Evolutionary conservation across 1,284 basidiomycete species (phyloP).

Genomic region (Tylopilus sp.): DNA sequence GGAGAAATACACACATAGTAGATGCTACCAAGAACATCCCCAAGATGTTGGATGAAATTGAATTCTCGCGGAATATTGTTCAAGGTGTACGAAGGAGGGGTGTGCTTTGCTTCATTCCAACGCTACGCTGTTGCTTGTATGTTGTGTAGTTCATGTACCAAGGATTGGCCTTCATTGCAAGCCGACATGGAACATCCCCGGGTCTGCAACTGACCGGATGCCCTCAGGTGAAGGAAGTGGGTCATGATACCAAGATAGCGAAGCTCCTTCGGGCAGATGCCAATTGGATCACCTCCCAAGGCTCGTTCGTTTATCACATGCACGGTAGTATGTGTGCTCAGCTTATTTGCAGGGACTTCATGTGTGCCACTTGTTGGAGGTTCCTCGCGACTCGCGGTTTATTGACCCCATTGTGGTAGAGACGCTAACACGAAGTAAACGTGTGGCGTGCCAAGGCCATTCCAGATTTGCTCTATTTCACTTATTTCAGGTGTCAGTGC

Average conservation of each 20-base stretch:
- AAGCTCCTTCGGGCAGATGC: constrained; percentile 80
- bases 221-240: constrained; percentile 79
- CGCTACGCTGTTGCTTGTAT: constrained; percentile 7
- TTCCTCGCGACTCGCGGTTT: background rate
- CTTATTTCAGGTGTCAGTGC: constrained; percentile 80
- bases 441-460: constrained; percentile 82
- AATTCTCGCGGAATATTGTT: constrained; percentile 88
- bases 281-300: constrained; percentile 88
- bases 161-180: constrained; percentile 79
- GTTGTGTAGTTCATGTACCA: constrained; percentile 82
- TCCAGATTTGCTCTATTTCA: constrained; percentile 64
- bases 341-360: constrained; percentile 68
- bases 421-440: constrained; percentile 86
- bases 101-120: constrained; percentile 38
- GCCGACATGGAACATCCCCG: constrained; percentile 20
- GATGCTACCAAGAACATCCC: constrained; percentile 66
- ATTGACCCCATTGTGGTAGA: constrained; percentile 49
- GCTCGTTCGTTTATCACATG: constrained; percentile 47
- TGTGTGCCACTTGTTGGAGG: constrained; percentile 53
- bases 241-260: constrained; percentile 83
- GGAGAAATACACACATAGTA: constrained; percentile 83
- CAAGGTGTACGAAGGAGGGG: constrained; percentile 85
- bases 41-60: constrained; percentile 86
- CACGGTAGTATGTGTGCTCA: constrained; percentile 7
- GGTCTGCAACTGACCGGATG: constrained; percentile 13